Conservation (phyloP, 1,284 basidiomycete genomes). For the Cutaneotrichosporon sp. region DNA sequence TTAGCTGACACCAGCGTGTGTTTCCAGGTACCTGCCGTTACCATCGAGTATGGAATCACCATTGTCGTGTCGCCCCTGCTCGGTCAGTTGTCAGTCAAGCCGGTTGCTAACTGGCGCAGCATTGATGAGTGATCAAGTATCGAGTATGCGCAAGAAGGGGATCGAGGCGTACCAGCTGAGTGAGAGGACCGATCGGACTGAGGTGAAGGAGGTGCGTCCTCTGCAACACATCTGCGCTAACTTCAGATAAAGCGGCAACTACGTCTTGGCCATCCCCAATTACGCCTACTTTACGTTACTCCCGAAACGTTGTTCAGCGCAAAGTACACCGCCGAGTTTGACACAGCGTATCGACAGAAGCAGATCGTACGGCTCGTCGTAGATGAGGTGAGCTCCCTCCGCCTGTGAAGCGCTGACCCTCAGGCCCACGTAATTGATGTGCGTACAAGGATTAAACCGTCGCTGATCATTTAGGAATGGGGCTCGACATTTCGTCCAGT, state of each 20-base stretch:
- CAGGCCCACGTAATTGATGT: conserved; percentile 77
- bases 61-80: conserved; percentile 73
- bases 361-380: conserved; percentile 67
- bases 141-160: conserved; percentile 56
- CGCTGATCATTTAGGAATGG: conserved; percentile 57
- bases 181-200: conserved; percentile 58
- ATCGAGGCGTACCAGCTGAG: conserved; percentile 62
- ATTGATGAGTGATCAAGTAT: conserved; percentile 80
- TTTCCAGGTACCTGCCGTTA: conserved; percentile 78
- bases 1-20: conserved; percentile 58
- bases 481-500: conserved; percentile 67
- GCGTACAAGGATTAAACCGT: neutral
- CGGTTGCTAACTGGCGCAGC: conserved; percentile 51
- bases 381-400: conserved; percentile 71
- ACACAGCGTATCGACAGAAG: conserved; percentile 54
- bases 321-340: conserved; percentile 57
- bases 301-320: conserved; percentile 64
- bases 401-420: too few species aligned
- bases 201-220: conserved; percentile 55
- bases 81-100: conserved; percentile 50
- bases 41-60: conserved; percentile 65
- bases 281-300: conserved; percentile 69
- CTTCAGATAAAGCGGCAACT: conserved; percentile 62
- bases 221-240: neutral
- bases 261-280: conserved; percentile 57